These are phyloP conservation scores for Pholiota molesta DNA, from an alignment of 768 basidiomycete species.

Conservation along the genomic window DNA sequence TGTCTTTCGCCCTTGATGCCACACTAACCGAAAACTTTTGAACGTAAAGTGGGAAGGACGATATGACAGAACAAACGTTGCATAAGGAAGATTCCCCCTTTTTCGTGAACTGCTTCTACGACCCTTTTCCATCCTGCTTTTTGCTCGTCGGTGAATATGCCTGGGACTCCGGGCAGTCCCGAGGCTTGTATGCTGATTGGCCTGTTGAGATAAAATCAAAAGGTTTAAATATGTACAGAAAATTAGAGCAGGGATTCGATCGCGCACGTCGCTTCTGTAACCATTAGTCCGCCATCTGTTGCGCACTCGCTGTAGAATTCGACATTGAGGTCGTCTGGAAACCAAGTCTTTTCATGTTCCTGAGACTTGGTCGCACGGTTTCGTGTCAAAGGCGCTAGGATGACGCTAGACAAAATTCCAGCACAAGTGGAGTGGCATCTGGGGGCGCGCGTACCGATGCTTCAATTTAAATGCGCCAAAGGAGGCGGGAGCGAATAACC, in stretches of 20 bases:
- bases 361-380: conserved; percentile 18
- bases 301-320: conserved; percentile 17
- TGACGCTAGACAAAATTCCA: conserved; percentile 6
- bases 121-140: conserved; percentile 19
- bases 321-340: conserved; percentile 17
- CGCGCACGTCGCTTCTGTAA: conserved; percentile 20
- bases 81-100: conserved; percentile 18
- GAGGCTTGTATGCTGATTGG: conserved; percentile 19
- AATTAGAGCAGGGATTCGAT: background rate
- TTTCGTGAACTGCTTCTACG: conserved; percentile 15
- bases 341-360: conserved; percentile 18
- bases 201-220: background rate
- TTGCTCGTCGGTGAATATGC: conserved; percentile 22
- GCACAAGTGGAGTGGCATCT: background rate
- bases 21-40: conserved; percentile 9
- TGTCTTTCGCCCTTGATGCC: conserved; percentile 22
- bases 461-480: conserved; percentile 15
- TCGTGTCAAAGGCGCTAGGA: conserved; percentile 21
- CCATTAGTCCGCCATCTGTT: conserved; percentile 19
- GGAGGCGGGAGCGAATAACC: conserved; percentile 14
- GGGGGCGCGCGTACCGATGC: conserved; percentile 11
- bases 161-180: conserved; percentile 18
- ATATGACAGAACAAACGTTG: conserved; percentile 12
- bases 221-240: background rate
- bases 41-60: background rate